These are phyloP conservation scores for Lanmaoa pseudosensibilis DNA, from an alignment of 768 basidiomycete genomes.

Conservation along the genomic window DNA sequence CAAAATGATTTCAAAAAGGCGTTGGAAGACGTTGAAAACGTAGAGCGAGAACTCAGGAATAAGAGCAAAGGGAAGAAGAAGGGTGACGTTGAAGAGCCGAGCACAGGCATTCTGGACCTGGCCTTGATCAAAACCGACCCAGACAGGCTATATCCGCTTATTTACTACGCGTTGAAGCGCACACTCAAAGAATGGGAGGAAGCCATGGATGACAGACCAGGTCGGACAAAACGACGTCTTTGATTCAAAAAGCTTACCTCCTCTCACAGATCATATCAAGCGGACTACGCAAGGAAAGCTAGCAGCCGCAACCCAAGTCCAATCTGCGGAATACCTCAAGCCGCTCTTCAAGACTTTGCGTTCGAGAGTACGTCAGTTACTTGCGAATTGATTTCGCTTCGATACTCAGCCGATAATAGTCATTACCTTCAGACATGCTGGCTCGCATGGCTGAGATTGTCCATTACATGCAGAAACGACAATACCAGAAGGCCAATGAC, in stretches of 20 bases:
- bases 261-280: conserved; percentile 70
- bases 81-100: conserved; percentile 50
- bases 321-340: conserved; percentile 95
- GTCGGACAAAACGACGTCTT: conserved; percentile 39
- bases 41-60: conserved; percentile 63
- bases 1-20: conserved; percentile 96
- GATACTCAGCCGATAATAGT: conserved; percentile 43
- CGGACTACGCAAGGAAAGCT: conserved; percentile 88
- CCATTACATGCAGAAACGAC: conserved; percentile 92
- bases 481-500: conserved; percentile 96
- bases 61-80: conserved; percentile 62
- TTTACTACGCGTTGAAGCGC: conserved; percentile 93
- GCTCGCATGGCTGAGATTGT: conserved; percentile 89
- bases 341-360: conserved; percentile 91
- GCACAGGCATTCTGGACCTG: conserved; percentile 70
- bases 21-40: conserved; percentile 82
- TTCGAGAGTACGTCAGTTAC: conserved; percentile 64
- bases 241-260: conserved; percentile 1
- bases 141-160: conserved; percentile 93
- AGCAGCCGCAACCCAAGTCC: conserved; percentile 93
- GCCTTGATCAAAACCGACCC: conserved; percentile 84
- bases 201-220: conserved; percentile 91
- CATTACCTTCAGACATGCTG: conserved; percentile 81
- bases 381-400: not conserved
- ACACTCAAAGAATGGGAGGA: conserved; percentile 96